These are phyloP conservation scores for Suhomyces terraborum DNA, from an alignment of 1,139 yeast species.

Conservation along the genomic window DNA sequence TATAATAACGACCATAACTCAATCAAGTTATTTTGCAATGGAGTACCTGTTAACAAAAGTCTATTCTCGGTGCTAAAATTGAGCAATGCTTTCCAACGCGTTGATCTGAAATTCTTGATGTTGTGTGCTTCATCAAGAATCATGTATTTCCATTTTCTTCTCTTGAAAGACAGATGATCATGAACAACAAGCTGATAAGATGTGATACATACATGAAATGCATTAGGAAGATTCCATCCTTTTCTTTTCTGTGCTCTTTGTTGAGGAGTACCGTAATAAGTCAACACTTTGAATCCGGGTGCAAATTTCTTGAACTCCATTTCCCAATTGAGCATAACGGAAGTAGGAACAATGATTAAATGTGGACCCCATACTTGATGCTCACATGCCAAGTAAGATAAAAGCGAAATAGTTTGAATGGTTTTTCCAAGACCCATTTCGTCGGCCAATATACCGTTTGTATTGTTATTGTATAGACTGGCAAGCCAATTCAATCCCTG, in stretches of 20 bases:
- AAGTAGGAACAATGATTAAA: slow-evolving; percentile 93
- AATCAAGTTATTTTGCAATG: slow-evolving; percentile 86
- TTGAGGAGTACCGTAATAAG: slow-evolving; percentile 97
- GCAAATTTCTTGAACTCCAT: slow-evolving; percentile 99
- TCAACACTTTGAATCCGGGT: slow-evolving; percentile 93
- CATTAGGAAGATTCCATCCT: slow-evolving; percentile 97
- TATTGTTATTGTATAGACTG: slow-evolving; percentile 84
- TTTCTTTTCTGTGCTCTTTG: slow-evolving; percentile 94
- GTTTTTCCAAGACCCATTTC: slow-evolving; percentile 99
- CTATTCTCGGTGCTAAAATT: slow-evolving; percentile 93
- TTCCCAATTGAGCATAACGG: slow-evolving; percentile 99
- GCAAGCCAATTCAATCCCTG: slow-evolving; percentile 98
- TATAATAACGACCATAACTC: slow-evolving; percentile 93
- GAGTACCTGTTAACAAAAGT: slow-evolving; percentile 90
- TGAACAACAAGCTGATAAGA: slow-evolving; percentile 96
- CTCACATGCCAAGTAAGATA: slow-evolving; percentile 88
- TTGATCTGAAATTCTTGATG: slow-evolving; percentile 92
- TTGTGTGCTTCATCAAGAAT: slow-evolving; percentile 98
- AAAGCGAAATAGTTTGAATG: slow-evolving; percentile 87
- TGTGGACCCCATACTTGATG: slow-evolving; percentile 98
- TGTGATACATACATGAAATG: slow-evolving; percentile 96
- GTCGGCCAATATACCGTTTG: slow-evolving; percentile 96
- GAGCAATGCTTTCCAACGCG: slow-evolving; percentile 93
- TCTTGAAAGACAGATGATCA: slow-evolving; percentile 89
- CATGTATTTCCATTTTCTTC: slow-evolving; percentile 95